phyloP scores from a whole-genome alignment of 257 asterid genomes.

The Misopates orontium region DNA sequence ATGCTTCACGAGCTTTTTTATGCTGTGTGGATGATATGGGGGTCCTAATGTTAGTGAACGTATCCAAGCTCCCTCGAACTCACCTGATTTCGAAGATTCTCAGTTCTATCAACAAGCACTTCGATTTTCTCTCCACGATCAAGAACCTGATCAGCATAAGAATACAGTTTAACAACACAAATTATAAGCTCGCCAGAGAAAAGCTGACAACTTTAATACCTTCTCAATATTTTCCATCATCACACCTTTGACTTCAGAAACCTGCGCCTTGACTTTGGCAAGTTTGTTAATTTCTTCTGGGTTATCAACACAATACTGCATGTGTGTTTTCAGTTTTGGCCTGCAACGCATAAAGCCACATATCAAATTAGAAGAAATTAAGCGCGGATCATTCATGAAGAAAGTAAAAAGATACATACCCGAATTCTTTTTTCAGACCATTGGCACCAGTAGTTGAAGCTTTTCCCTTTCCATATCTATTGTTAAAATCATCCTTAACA shows the following conservation, averaged over 20 bases:
- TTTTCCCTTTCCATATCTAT: conserved; percentile 51
- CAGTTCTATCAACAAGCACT: conserved; percentile 60
- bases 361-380: too few species aligned
- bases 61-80: conserved; percentile 4
- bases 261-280: conserved; percentile 57
- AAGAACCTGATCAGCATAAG: conserved; percentile 40
- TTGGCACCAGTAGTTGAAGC: conserved; percentile 43
- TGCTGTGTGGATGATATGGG: too few species aligned
- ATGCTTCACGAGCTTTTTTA: too few species aligned
- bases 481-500: conserved; percentile 52
- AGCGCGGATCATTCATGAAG: neutral
- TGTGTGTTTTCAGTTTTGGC: conserved; percentile 53
- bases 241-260: conserved; percentile 53
- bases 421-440: conserved; percentile 49
- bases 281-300: conserved; percentile 57
- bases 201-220: conserved; percentile 28
- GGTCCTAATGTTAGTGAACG: too few species aligned
- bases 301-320: conserved; percentile 52
- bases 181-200: neutral
- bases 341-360: conserved; percentile 25
- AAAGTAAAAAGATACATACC: conserved; percentile 29
- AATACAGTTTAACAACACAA: neutral
- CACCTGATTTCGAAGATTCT: conserved; percentile 59
- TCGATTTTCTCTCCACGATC: conserved; percentile 67
- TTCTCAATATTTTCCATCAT: conserved; percentile 62